Base-by-base conservation (phyloP, 768 basidiomycete species). In the Podaxis sp. region DNA sequence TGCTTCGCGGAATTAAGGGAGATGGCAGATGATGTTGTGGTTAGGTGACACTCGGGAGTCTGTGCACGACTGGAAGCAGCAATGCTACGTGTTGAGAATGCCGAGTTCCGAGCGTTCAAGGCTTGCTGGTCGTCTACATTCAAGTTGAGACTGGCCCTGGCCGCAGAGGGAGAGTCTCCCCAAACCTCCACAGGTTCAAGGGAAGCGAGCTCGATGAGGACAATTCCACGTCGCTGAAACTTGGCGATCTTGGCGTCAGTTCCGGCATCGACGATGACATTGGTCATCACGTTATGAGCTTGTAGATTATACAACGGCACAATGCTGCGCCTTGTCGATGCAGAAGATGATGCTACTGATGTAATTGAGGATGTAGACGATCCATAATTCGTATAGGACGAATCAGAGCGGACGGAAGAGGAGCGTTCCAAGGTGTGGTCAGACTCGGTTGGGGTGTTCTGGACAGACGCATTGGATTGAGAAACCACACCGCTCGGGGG, bases 241-340 rank as follows among this genome's bases (percentile, higher is more conserved):
- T 84, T 88, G 3, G 92, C 91, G 40, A 94, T 86, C 74, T 90
- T 91, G 22, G 90, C 89, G 62, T 94, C 93, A 0, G 93, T 94
- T 43, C 93, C 93, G 0, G 93, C 93, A 69, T 95, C 93, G 29
- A 92, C 83, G 59, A 95, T 88, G 38, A 86, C 85, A 68, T 94
- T 95, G 12, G 91, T 87, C 81, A 94, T 81, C 55, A 95, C 90
- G 65, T 92, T 90, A 72, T 96, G 93, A 0, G 92, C 92, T 63
- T 90, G 88, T 22, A 96, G 82, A 69, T 94, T 94, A 75, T 94
- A 93, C 2, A 95, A 77, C 0, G 93, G 92, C 60, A 94, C 87
- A 69, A 94, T 94, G 72, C 83, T 86, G 63, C 91, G 82, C n/a
- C 90, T 68, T 27, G 66, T 64, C 13, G 70, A 67, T 25, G 67